Conservation (phyloP, 116 monocot species). For the Dioscorea cayenensis region DNA sequence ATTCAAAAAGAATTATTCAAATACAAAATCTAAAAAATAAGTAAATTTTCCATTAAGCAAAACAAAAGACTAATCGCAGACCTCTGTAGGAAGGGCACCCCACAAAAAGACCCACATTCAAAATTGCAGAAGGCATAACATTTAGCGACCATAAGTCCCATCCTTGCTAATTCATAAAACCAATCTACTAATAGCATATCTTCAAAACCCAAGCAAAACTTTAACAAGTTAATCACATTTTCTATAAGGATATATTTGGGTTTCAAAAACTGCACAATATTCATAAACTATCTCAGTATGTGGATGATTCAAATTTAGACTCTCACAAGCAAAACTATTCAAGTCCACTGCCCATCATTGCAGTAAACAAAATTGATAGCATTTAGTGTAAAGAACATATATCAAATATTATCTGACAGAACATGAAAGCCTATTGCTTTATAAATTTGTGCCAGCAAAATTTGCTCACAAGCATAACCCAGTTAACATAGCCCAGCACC, state of each 20-base stretch:
- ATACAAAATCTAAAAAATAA: neutral
- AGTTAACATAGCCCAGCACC: too few relatives aligned
- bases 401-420: too few relatives aligned
- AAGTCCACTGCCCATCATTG: too few relatives aligned
- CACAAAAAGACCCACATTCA: slow-evolving; percentile 61
- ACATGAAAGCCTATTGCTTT: too few relatives aligned
- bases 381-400: too few relatives aligned
- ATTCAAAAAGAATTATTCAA: slow-evolving; percentile 3
- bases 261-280: too few relatives aligned
- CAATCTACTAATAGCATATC: slow-evolving; percentile 66
- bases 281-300: too few relatives aligned
- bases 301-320: too few relatives aligned
- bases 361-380: too few relatives aligned
- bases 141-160: slow-evolving; percentile 78
- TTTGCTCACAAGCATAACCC: too few relatives aligned
- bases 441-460: too few relatives aligned
- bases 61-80: neutral
- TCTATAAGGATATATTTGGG: slow-evolving; percentile 41
- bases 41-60: neutral
- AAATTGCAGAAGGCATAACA: slow-evolving; percentile 79
- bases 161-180: slow-evolving; percentile 72
- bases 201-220: slow-evolving; percentile 58
- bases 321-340: too few relatives aligned
- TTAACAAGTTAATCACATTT: slow-evolving; percentile 79
- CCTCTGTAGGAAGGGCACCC: slow-evolving; percentile 53